These are phyloP conservation scores for Pyrrhoderma lamaoense DNA, from an alignment of 1,284 basidiomycete genomes.

Conservation along the genomic window DNA sequence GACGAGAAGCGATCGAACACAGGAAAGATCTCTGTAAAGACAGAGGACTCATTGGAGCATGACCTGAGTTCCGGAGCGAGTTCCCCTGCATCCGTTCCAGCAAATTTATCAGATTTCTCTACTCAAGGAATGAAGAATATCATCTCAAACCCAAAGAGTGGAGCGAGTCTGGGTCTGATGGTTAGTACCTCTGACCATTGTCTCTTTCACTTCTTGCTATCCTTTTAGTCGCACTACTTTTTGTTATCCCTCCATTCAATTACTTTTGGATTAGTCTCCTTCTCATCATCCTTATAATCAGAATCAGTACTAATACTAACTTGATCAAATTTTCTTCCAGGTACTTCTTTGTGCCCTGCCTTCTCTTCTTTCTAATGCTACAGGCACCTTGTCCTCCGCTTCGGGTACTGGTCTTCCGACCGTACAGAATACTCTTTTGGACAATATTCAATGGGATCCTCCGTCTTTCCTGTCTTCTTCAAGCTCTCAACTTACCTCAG, in stretches of 20 bases:
- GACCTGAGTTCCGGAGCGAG: slow-evolving; percentile 33
- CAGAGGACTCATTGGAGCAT: slow-evolving; percentile 19
- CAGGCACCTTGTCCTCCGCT: slow-evolving; percentile 31
- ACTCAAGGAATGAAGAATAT: background rate
- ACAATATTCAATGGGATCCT: slow-evolving; percentile 24
- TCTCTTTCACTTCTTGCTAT: too few relatives aligned
- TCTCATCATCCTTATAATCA: too few relatives aligned
- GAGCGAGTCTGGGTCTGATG: slow-evolving; percentile 63
- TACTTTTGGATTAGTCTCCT: too few relatives aligned
- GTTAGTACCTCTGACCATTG: slow-evolving; percentile 33
- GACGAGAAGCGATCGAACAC: background rate
- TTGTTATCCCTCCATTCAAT: slow-evolving; percentile 17
- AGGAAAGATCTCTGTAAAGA: background rate
- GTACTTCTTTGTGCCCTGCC: slow-evolving; percentile 68
- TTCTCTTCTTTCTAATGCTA: slow-evolving; percentile 49
- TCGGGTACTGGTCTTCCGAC: background rate
- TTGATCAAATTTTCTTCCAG: slow-evolving; percentile 28
- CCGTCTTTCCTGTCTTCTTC: slow-evolving; percentile 33
- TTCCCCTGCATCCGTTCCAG: slow-evolving; percentile 34
- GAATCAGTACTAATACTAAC: too few relatives aligned
- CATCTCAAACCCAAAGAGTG: slow-evolving; percentile 34
- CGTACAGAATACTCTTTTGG: slow-evolving; percentile 26
- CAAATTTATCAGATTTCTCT: background rate
- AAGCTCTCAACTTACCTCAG: slow-evolving; percentile 33
- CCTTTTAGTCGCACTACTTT: too few relatives aligned